Conservation (phyloP, 805 yeast species). For the Lipomyces orientalis region DNA sequence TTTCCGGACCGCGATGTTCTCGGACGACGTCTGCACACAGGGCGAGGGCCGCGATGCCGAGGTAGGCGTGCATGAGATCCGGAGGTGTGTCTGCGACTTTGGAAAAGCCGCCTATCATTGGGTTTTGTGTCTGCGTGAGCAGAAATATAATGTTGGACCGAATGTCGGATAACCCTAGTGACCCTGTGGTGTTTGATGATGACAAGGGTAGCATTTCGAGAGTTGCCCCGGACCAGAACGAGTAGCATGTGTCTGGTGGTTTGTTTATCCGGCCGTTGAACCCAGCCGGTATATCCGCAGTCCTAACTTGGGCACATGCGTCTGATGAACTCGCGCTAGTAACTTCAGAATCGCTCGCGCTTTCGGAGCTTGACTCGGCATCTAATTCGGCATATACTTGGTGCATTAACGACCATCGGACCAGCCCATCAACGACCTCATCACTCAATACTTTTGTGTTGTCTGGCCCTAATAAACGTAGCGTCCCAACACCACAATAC, state of each 20-base stretch:
- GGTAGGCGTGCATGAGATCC: conserved; percentile 38
- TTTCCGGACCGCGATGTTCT: neutral
- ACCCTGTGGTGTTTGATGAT: neutral
- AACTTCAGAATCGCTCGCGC: conserved; percentile 7
- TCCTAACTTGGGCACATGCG: neutral
- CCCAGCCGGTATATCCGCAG: conserved; percentile 23
- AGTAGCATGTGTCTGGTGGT: conserved; percentile 94
- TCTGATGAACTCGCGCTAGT: neutral
- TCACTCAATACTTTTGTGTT: conserved; percentile 1
- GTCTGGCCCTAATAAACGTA: conserved; percentile 50
- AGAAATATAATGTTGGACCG: conserved; percentile 18
- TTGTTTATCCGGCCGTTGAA: conserved; percentile 93
- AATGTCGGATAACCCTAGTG: conserved; percentile 10
- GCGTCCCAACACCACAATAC: conserved; percentile 76
- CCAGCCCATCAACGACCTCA: conserved; percentile 7
- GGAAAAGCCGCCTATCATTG: conserved; percentile 36
- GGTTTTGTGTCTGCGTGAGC: conserved; percentile 28
- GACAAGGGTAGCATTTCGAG: conserved; percentile 28
- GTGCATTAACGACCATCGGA: conserved; percentile 31
- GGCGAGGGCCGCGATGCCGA: conserved; percentile 36
- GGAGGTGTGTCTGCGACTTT: conserved; percentile 35
- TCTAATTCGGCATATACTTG: conserved; percentile 12
- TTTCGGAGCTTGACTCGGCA: neutral
- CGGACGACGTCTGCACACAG: conserved; percentile 18
- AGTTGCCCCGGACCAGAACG: conserved; percentile 82